A percentile compares a stretch with the other conserved stretches of the same genome.
These are phyloP conservation scores for Aspergillus sclerotiicarbonarius DNA, from an alignment of 495 filamentous ascomycete genomes.

Conservation along the genomic window DNA sequence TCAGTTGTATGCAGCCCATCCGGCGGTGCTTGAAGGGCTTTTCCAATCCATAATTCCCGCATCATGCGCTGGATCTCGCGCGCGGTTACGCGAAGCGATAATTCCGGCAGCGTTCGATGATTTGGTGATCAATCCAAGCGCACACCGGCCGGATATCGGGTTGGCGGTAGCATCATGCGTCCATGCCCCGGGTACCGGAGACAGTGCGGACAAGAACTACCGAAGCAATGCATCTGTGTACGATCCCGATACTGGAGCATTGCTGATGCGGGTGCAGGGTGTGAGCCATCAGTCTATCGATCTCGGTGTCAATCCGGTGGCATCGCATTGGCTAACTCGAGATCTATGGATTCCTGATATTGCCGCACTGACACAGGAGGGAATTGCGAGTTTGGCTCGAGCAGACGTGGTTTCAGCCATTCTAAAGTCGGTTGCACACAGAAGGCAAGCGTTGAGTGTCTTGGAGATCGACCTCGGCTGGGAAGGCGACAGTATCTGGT, in stretches of 20 bases:
- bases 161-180: constrained; percentile 3
- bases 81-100: neutral
- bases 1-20: constrained; percentile 1
- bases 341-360: constrained; percentile 26
- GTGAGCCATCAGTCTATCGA: constrained; percentile 2
- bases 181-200: neutral
- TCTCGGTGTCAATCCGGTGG: neutral
- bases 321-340: constrained; percentile 1
- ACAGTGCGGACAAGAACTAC: constrained; percentile 4
- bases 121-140: constrained; percentile 10
- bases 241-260: constrained; percentile 6
- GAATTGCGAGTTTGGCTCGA: constrained; percentile 10
- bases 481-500: constrained; percentile 33
- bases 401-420: neutral
- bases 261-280: constrained; percentile 6
- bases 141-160: neutral
- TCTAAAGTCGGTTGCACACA: constrained; percentile 27
- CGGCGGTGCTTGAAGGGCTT: neutral
- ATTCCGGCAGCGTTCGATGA: constrained; percentile 8
- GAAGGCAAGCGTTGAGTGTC: constrained; percentile 19
- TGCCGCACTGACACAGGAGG: constrained; percentile 32
- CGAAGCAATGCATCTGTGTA: constrained; percentile 5
- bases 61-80: neutral
- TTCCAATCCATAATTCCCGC: neutral
- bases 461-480: constrained; percentile 33